Evolutionary conservation across 2,329 filamentous ascomycete species (phyloP), one percentile per base, ranked within the genome.

Genomic region (Ophiosphaerella herpotricha): DNA sequence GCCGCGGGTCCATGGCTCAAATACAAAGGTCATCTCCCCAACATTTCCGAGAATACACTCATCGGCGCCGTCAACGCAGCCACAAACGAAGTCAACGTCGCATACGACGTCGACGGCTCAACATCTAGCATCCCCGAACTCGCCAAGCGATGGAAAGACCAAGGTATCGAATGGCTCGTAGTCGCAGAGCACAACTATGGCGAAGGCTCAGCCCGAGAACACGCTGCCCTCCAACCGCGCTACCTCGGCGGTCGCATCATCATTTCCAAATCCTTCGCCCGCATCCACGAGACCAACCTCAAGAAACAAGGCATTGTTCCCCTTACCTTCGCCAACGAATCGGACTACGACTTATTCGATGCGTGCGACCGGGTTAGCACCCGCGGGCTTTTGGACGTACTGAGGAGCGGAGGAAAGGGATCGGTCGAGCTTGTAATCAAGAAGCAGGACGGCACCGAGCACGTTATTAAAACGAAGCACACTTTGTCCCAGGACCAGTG

Each of bases 231-330:
- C 32, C 91, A 96, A 74, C 92, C 91, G 2, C 83, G 91, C n/a
- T 96, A 92, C 76, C 86, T 96, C 2, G 92, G 91, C 51, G 90
- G 89, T 16, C 83, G 90, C 42, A 81, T 96, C 67, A 91, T 96
- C 50, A 82, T 96, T 14, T 82, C 88, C 48, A 96, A 96, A 79
- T 89, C 84, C 33, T 96, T 96, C 70, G 91, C 91, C 0, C 86
- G 91, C 45, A 96, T 96, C 71, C 91, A 96, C 78, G 91, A 96
- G 81, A 96, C 91, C 26, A 96, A 96, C 74, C 78, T 96, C 60
- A 96, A 96, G 85, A 96, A 96, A 79, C 94, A 99, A 78, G 94
- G 94, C 56, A 89, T 99, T 31, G 91, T 99, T 38, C 94, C 94
- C 2, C 80, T 99, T 64, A 97, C 91, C 0, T 96, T 99, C 69